A percentile compares a stretch with the other conserved stretches of the same genome.
These are phyloP conservation scores for Carex cristatella DNA, from an alignment of 176 grass and related monocot genomes.

Conservation along the genomic window DNA sequence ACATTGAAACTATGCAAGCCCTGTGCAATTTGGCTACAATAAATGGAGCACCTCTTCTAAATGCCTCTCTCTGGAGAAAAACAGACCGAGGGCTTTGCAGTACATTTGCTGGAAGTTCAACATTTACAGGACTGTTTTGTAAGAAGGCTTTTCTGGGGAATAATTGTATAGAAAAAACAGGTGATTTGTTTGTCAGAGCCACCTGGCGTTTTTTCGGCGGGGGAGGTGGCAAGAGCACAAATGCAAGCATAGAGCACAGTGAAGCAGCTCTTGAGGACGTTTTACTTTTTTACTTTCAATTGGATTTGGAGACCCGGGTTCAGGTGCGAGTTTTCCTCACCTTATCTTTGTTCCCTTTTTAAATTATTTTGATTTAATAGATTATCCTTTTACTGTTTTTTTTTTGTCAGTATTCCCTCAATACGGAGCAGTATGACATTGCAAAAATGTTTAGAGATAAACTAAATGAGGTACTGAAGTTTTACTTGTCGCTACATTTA, in stretches of 20 bases:
- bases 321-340: conserved; percentile 40
- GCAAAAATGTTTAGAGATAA: conserved; percentile 86
- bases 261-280: conserved; percentile 94
- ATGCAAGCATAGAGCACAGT: conserved; percentile 68
- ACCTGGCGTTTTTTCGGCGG: conserved; percentile 39
- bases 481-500: conserved; percentile 1
- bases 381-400: background rate
- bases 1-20: conserved; percentile 49
- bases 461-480: conserved; percentile 59
- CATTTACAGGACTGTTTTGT: conserved; percentile 13
- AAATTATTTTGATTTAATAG: background rate
- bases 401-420: conserved; percentile 72
- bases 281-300: conserved; percentile 92
- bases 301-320: conserved; percentile 77
- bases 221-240: conserved; percentile 42
- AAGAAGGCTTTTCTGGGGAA: conserved; percentile 2
- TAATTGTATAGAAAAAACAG: conserved; percentile 7
- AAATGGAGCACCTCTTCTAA: conserved; percentile 36
- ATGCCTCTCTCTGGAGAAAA: conserved; percentile 21
- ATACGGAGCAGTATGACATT: conserved; percentile 84
- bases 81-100: conserved; percentile 14
- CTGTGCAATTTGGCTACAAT: conserved; percentile 31
- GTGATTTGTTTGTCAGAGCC: conserved; percentile 18
- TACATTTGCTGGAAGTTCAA: conserved; percentile 24
- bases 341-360: conserved; percentile 10